Percentiles rank a stretch among this genome's conserved stretches.
Evolutionary conservation across 352 stramenopile species (phyloP).

Genomic region (Phytophthora hibernalis): DNA sequence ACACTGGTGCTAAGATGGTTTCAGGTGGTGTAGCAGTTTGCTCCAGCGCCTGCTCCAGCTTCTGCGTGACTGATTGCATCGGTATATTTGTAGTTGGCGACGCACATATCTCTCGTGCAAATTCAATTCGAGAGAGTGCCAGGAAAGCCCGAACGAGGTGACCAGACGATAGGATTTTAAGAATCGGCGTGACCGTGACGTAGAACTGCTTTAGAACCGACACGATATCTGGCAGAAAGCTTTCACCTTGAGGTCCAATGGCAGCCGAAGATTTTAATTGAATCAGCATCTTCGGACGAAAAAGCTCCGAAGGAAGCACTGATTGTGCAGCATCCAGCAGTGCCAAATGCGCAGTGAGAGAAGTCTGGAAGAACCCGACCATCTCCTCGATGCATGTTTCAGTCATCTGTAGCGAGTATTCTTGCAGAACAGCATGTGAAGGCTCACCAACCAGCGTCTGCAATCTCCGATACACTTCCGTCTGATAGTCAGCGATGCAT

Average conservation of each 20-base stretch:
- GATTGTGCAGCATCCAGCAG: slow-evolving; percentile 39
- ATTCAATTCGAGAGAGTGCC: slow-evolving; percentile 53
- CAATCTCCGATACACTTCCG: slow-evolving; percentile 14
- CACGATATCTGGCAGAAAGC: slow-evolving; percentile 24
- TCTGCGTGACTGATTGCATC: slow-evolving; percentile 55
- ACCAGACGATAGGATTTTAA: slow-evolving; percentile 21
- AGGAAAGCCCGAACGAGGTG: slow-evolving; percentile 36
- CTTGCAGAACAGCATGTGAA: slow-evolving; percentile 9
- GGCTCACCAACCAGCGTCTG: slow-evolving; percentile 15
- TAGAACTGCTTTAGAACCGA: slow-evolving; percentile 45
- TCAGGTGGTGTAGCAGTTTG: slow-evolving; percentile 27
- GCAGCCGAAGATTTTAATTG: slow-evolving; percentile 4
- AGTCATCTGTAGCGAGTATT: slow-evolving; percentile 34
- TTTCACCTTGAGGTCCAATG: slow-evolving; percentile 7
- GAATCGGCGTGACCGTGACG: slow-evolving; percentile 22
- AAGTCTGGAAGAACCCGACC: slow-evolving; percentile 40
- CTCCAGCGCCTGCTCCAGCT: slow-evolving; percentile 51
- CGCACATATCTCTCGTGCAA: slow-evolving; percentile 52
- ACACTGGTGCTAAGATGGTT: slow-evolving; percentile 42
- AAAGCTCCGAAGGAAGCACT: slow-evolving; percentile 36
- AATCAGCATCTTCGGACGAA: slow-evolving; percentile 25
- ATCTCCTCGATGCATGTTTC: slow-evolving; percentile 42
- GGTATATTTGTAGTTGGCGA: slow-evolving; percentile 35
- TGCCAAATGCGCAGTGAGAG: slow-evolving; percentile 17
- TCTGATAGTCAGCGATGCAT: slow-evolving; percentile 13